A percentile compares a stretch with the other conserved stretches of the same genome.
These are phyloP conservation scores for Aspergillus novoparasiticus DNA, from an alignment of 2,329 filamentous ascomycete genomes.

Conservation along the genomic window DNA sequence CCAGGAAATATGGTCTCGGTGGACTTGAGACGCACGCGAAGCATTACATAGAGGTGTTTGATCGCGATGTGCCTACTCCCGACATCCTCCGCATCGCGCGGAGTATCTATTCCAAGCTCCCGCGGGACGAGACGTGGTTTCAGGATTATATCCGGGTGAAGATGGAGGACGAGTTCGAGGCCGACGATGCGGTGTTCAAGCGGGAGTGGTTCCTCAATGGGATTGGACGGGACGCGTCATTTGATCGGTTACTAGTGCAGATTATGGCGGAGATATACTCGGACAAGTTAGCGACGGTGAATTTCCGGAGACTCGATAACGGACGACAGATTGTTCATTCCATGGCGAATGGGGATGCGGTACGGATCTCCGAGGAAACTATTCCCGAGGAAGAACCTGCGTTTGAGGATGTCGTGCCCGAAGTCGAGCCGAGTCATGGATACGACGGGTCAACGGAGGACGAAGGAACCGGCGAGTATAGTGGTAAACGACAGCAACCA, in stretches of 20 bases:
- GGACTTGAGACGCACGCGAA: not conserved
- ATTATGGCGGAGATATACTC: conserved; percentile 2
- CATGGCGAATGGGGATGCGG: conserved; percentile 1
- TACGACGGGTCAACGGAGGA: not conserved
- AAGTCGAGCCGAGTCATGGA: not conserved
- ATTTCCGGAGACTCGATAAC: not conserved
- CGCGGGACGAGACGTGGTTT: conserved; percentile 7
- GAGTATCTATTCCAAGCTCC: conserved; percentile 1
- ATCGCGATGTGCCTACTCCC: not conserved
- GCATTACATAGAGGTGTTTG: conserved; percentile 6
- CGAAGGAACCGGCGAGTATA: not conserved
- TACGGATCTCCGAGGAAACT: not conserved
- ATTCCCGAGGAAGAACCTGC: not conserved
- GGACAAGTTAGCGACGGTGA: not conserved
- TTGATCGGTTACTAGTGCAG: conserved; percentile 2
- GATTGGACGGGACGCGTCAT: conserved; percentile 1
- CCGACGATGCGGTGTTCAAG: not conserved
- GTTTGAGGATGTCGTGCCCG: not conserved
- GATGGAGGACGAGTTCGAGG: conserved; percentile 4
- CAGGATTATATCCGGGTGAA: conserved; percentile 3
- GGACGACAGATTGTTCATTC: not conserved
- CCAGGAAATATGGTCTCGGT: not conserved
- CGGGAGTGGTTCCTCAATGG: not conserved
- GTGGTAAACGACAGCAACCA: not conserved
- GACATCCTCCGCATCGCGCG: not conserved